Evolutionary conservation across 139 green algal species (phyloP).

Genomic region (Penium margaritaceum): DNA sequence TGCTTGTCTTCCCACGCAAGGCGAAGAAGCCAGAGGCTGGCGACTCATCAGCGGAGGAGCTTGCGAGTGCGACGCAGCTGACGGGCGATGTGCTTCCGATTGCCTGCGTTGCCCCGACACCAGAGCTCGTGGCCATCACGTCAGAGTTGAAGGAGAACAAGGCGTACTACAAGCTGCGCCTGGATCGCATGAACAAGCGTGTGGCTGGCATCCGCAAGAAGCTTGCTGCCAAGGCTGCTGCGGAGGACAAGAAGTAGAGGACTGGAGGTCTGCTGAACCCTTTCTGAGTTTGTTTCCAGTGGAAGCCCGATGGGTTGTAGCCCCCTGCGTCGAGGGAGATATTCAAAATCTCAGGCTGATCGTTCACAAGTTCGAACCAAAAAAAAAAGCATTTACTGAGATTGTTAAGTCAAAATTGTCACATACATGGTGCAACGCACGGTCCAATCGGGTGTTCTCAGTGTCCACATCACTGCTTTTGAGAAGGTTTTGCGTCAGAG

Average conservation of each 20-base stretch:
- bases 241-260: conserved; percentile 58
- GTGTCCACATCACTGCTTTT: too few species aligned
- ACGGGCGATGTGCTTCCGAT: conserved; percentile 65
- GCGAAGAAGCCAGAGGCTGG: conserved; percentile 83
- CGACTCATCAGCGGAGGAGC: conserved; percentile 68
- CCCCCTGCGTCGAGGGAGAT: too few species aligned
- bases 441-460: too few species aligned
- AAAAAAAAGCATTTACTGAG: too few species aligned
- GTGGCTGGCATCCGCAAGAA: conserved; percentile 75
- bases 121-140: conserved; percentile 79
- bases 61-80: conserved; percentile 59
- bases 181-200: conserved; percentile 81
- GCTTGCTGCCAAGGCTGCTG: conserved; percentile 63
- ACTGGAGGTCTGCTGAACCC: too few species aligned
- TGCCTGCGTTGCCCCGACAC: conserved; percentile 41
- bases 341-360: too few species aligned
- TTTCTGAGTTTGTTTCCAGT: too few species aligned
- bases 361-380: too few species aligned
- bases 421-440: too few species aligned
- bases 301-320: too few species aligned
- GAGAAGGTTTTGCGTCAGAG: too few species aligned
- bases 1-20: conserved; percentile 87
- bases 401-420: too few species aligned
- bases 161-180: conserved; percentile 79
- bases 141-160: conserved; percentile 72